Percentiles rank a stretch among this genome's conserved stretches.
These are phyloP conservation scores for Trapa incisa DNA, from an alignment of 345 rosid species.

Conservation along the genomic window DNA sequence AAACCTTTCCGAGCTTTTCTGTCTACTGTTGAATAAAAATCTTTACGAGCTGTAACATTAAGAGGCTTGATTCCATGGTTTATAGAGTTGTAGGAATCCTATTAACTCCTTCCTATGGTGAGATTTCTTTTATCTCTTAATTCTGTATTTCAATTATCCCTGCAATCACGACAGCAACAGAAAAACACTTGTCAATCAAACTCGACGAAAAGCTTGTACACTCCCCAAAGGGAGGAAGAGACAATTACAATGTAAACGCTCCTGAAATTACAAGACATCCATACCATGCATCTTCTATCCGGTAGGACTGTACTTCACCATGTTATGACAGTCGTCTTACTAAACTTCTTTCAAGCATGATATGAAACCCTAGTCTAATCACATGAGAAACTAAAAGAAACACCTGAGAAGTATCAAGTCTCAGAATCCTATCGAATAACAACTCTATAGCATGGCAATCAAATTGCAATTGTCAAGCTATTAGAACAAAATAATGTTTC, in stretches of 20 bases:
- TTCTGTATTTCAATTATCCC: too few species aligned
- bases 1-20: too few species aligned
- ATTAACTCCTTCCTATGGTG: too few species aligned
- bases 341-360: background rate
- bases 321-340: background rate
- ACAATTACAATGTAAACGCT: background rate
- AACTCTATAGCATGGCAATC: slow-evolving; percentile 85
- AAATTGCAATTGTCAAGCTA: slow-evolving; percentile 22
- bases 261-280: background rate
- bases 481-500: background rate
- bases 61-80: too few species aligned
- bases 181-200: background rate
- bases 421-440: slow-evolving; percentile 70
- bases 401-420: slow-evolving; percentile 88
- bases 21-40: background rate
- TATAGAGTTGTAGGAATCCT: too few species aligned
- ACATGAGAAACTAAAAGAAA: background rate
- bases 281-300: background rate
- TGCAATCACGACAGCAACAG: background rate
- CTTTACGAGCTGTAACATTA: background rate
- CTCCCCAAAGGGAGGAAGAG: background rate
- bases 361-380: background rate
- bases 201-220: too few species aligned
- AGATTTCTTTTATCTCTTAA: too few species aligned
- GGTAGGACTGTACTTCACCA: too few species aligned